Percentiles rank a stretch among this genome's conserved stretches.
phyloP scores from a whole-genome alignment of 2,329 filamentous ascomycete species.

The Alternaria novae-zelandiae region DNA sequence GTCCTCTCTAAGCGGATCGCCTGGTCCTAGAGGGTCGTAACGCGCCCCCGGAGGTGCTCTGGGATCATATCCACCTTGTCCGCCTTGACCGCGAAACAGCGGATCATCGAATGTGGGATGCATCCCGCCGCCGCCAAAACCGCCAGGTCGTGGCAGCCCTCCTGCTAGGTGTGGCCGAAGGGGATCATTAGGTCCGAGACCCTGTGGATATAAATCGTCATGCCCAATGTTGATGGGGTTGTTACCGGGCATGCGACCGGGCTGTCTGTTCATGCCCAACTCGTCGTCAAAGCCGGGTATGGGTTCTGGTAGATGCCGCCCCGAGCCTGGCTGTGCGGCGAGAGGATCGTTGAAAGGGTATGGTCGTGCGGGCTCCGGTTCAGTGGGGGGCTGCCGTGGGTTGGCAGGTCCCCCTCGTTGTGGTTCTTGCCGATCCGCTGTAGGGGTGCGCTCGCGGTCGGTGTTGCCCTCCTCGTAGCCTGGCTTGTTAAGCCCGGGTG shows the following conservation, averaged over 20 bases:
- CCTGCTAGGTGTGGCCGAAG: constrained; percentile 71
- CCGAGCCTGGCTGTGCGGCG: constrained; percentile 60
- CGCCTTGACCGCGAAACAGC: constrained; percentile 70
- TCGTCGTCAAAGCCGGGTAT: constrained; percentile 95
- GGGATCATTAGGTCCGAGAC: constrained; percentile 84
- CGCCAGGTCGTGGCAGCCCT: constrained; percentile 62
- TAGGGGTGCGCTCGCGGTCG: constrained; percentile 36
- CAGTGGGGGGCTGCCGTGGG: constrained; percentile 59
- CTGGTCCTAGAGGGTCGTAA: constrained; percentile 78
- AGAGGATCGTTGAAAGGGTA: constrained; percentile 75
- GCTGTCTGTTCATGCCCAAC: constrained; percentile 77
- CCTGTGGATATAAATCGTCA: constrained; percentile 85
- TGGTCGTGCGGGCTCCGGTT: constrained; percentile 67
- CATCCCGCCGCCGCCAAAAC: constrained; percentile 82
- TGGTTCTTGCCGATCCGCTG: constrained; percentile 50
- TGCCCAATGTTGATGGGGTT: constrained; percentile 77
- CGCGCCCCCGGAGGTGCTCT: constrained; percentile 86
- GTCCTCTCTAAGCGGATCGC: constrained; percentile 52
- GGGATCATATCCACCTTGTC: constrained; percentile 64
- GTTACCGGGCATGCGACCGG: constrained; percentile 56
- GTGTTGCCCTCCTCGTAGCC: constrained; percentile 70
- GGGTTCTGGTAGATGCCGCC: constrained; percentile 74
- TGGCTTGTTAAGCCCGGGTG: constrained; percentile 77
- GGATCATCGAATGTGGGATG: constrained; percentile 95
- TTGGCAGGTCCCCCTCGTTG: constrained; percentile 35